phyloP scores from a whole-genome alignment of 768 basidiomycete species.

The Boletus eberwhitei region DNA sequence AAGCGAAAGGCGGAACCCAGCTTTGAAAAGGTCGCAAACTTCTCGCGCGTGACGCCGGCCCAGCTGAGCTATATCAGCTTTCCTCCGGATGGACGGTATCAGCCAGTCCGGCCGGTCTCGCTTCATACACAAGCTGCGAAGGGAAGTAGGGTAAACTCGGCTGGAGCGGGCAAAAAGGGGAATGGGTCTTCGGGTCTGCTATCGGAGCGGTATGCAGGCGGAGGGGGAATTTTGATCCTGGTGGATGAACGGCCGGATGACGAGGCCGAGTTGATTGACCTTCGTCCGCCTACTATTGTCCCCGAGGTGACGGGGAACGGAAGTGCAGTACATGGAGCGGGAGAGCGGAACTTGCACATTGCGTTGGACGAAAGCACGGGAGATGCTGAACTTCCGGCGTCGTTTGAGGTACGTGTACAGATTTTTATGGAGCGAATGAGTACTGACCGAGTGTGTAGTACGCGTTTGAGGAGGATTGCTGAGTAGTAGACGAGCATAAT shows the following conservation, averaged over 20 bases:
- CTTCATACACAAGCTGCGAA: constrained; percentile 35
- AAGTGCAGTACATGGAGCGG: constrained; percentile 25
- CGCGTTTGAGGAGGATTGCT: constrained; percentile 66
- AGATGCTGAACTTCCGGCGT: constrained; percentile 71
- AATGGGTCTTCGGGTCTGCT: constrained; percentile 33
- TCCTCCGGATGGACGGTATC: constrained; percentile 74
- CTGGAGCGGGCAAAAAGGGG: constrained; percentile 29
- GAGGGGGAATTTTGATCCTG: constrained; percentile 86
- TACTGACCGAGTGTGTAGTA: constrained; percentile 50
- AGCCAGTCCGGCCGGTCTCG: constrained; percentile 82
- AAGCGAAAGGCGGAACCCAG: constrained; percentile 70
- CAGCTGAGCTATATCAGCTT: constrained; percentile 86
- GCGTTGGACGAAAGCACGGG: constrained; percentile 66
- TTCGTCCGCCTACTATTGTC: constrained; percentile 42
- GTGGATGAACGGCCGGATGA: constrained; percentile 69
- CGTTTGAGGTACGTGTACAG: constrained; percentile 71
- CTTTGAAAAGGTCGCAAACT: constrained; percentile 76
- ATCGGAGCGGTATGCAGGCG: constrained; percentile 67
- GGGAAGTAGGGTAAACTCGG: constrained; percentile 30
- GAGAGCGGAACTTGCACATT: constrained; percentile 47
- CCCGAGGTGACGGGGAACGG: constrained; percentile 20
- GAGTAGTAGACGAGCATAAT: constrained; percentile 1
- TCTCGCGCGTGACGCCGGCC: constrained; percentile 87
- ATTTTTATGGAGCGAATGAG: neutral
- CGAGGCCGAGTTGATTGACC: constrained; percentile 69